Evolutionary conservation across 495 filamentous ascomycete genomes (phyloP).

Genomic region (Aspergillus sclerotiicarbonarius): DNA sequence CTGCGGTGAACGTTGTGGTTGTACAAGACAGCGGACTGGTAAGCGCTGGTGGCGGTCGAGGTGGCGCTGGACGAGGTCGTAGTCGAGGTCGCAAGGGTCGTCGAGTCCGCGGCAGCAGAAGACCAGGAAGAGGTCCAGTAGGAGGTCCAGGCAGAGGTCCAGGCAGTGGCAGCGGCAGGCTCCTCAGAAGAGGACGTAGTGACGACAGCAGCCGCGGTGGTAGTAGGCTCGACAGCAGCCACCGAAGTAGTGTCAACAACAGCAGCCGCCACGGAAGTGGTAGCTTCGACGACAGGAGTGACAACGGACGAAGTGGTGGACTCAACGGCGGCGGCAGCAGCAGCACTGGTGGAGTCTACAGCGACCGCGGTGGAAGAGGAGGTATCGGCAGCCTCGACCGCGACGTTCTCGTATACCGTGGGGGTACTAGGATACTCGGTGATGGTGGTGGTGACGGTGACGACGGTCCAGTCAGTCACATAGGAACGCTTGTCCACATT

Average conservation of each 20-base stretch:
- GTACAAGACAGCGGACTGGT: conserved; percentile 51
- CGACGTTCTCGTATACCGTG: conserved; percentile 17
- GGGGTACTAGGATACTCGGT: conserved; percentile 42
- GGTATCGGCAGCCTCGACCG: conserved; percentile 14
- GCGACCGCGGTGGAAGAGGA: conserved; percentile 13
- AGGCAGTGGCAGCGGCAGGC: neutral
- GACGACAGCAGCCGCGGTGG: conserved; percentile 8
- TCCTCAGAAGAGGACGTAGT: conserved; percentile 1
- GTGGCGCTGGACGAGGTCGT: conserved; percentile 24
- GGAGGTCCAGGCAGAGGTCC: conserved; percentile 17
- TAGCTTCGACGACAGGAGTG: neutral
- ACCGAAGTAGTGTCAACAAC: neutral
- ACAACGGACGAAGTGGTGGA: conserved; percentile 2
- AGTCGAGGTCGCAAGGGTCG: conserved; percentile 31
- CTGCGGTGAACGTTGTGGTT: conserved; percentile 86
- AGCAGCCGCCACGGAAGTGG: neutral
- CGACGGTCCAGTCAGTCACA: conserved; percentile 53
- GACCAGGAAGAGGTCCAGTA: conserved; percentile 22
- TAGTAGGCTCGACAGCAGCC: conserved; percentile 12
- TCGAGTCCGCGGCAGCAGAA: conserved; percentile 16
- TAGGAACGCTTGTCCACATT: conserved; percentile 56
- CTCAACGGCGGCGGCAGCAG: conserved; percentile 11
- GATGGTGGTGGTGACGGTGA: conserved; percentile 63
- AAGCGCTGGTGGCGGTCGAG: conserved; percentile 30
- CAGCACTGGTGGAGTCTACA: conserved; percentile 18